Percentiles rank a stretch among this genome's conserved stretches.
phyloP scores from a whole-genome alignment of 2,329 filamentous ascomycete species.

The Aspergillus luchuensis region DNA sequence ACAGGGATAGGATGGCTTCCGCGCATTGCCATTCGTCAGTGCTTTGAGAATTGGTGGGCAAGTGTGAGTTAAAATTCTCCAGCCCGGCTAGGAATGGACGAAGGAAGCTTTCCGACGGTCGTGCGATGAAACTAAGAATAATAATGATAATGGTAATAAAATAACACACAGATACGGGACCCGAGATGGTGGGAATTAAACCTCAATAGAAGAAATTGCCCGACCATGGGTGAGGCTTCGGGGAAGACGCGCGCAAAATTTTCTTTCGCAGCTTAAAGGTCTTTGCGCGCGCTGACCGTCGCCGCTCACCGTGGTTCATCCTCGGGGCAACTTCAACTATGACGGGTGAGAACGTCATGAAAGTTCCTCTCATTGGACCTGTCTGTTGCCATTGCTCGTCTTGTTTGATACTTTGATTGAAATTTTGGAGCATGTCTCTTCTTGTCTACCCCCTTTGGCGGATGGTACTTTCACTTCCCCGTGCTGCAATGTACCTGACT shows the following conservation, averaged over 20 bases:
- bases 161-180: slow-evolving; percentile 12
- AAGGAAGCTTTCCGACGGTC: background rate
- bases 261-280: slow-evolving; percentile 1
- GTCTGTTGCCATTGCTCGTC: slow-evolving; percentile 4
- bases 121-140: background rate
- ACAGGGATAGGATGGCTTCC: background rate
- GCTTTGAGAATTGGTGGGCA: background rate
- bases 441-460: background rate
- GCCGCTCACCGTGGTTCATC: slow-evolving; percentile 8
- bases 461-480: background rate
- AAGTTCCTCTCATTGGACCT: slow-evolving; percentile 10
- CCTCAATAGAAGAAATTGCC: slow-evolving; percentile 18
- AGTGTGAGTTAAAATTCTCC: background rate
- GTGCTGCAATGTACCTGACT: background rate
- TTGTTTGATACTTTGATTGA: background rate
- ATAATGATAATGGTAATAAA: background rate
- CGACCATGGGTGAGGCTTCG: slow-evolving; percentile 15
- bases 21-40: background rate
- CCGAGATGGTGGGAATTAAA: slow-evolving; percentile 21
- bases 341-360: slow-evolving; percentile 22
- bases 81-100: background rate
- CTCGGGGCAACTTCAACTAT: slow-evolving; percentile 11
- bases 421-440: background rate
- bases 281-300: slow-evolving; percentile 6
- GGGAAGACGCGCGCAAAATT: slow-evolving; percentile 12